Base-by-base conservation (phyloP, 2,329 filamentous ascomycete genomes). In the Arthrobotrys pseudoclavata region DNA sequence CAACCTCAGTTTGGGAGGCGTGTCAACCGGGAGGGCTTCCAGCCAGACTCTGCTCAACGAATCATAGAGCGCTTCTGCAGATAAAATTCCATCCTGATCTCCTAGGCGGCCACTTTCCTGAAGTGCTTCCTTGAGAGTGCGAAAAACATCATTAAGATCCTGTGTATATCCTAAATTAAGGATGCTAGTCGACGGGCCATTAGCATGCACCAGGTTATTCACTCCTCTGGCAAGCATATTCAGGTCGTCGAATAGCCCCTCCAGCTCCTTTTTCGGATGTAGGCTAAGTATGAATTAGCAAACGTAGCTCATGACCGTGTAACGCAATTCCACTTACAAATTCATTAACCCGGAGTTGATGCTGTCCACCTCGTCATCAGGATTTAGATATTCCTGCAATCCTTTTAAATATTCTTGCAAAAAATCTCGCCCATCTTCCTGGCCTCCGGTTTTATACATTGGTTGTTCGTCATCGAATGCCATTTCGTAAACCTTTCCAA, bases 161-260 rank as follows among this genome's bases (percentile, higher is more conserved):
- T 52, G 42, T 9, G 26, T 9, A 26, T 47, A 1, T 9, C 48
- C 67, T 4, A 71, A 18, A n/a, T 63, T 40, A 13, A 77, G 18
- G 18, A 77, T 48, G 13, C 13, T 37, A 37, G 61, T n/a, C 20
- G 37, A 42, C 6, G 37, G 18, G 13, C 24, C 37, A n/a, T 12
- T 26, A n/a, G 12, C 3, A 31, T 40, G 9, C 3, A 22, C n/a
- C 12, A 69, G 18, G 3, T 18, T 24, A 1, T 61, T 20, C n/a
- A 76, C 57, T 4, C 48, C 48, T 7, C 24, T 34, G 15, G 64
- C 64, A 15, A 77, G 57, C n/a, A 24, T 15, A 12, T 24, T 22
- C 18, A 64, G 26, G 24, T 77, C 52, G 24, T 76, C 74, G 26
- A 71, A 71, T 15, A 77, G 20, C 4, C 74, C 74, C n/a, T 63